Percentiles rank a stretch among this genome's conserved stretches.
These are phyloP conservation scores for Phycomyces blakesleeanus DNA, from an alignment of 192 early-diverging fungal species.

Conservation along the genomic window DNA sequence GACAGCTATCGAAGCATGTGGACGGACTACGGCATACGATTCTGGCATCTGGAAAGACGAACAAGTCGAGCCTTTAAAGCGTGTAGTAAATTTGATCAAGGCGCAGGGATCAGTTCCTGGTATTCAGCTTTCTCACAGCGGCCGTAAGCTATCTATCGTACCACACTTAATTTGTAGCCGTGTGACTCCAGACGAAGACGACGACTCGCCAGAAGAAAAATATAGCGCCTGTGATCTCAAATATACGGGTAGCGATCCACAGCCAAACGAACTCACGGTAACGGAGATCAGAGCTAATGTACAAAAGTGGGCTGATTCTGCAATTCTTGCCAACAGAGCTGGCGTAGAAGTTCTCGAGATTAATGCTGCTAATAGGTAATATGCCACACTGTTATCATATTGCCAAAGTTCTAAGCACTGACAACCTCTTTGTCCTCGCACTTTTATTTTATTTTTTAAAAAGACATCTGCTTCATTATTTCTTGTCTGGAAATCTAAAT, in stretches of 20 bases:
- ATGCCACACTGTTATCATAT: neutral
- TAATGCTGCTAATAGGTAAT: constrained; percentile 73
- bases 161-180: neutral
- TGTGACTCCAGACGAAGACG: neutral
- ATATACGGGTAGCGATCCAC: neutral
- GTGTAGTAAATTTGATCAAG: neutral
- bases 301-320: constrained; percentile 48
- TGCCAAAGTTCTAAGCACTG: no score
- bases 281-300: constrained; percentile 63
- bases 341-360: constrained; percentile 57
- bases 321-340: constrained; percentile 39
- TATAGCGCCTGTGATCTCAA: neutral
- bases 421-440: no score
- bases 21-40: neutral
- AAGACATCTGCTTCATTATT: neutral
- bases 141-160: neutral
- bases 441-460: no score
- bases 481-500: constrained; percentile 58
- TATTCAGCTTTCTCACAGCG: neutral
- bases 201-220: neutral
- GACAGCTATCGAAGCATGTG: neutral
- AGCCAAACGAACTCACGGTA: constrained; percentile 57
- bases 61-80: neutral
- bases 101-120: neutral
- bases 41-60: neutral